Conservation (phyloP, 129 eudicot genomes). For the Centella asiatica region DNA sequence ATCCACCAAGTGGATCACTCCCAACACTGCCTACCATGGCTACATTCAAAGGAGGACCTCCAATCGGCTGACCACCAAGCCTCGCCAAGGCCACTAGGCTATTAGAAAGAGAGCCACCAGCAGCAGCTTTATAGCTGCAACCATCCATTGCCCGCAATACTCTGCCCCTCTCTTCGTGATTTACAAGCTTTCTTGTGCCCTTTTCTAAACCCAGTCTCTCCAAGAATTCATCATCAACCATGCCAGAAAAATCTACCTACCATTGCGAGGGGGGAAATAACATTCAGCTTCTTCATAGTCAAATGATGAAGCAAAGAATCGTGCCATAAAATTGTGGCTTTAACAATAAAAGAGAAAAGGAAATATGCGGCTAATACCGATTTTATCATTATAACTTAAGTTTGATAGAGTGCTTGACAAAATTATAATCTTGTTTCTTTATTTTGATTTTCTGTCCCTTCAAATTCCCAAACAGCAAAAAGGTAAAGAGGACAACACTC, state of each 20-base stretch:
- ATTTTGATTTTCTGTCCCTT: too few species aligned
- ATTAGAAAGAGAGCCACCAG: slow-evolving; percentile 96
- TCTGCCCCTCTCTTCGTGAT: slow-evolving; percentile 92
- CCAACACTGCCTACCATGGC: slow-evolving; percentile 97
- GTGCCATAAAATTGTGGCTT: neutral
- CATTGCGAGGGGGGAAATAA: neutral
- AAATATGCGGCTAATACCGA: neutral
- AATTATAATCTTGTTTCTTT: too few species aligned
- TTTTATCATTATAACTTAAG: neutral
- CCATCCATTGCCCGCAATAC: slow-evolving; percentile 97
- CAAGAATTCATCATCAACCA: slow-evolving; percentile 73
- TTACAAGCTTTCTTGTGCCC: slow-evolving; percentile 86
- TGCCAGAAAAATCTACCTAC: slow-evolving; percentile 95
- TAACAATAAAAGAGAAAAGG: too few species aligned
- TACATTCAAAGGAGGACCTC: slow-evolving; percentile 65
- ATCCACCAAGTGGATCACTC: slow-evolving; percentile 91
- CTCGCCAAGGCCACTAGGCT: slow-evolving; percentile 97
- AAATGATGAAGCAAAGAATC: neutral
- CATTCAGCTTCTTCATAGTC: neutral
- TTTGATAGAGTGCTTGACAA: neutral
- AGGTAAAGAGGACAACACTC: neutral
- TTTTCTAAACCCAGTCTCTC: slow-evolving; percentile 66
- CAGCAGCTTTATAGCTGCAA: slow-evolving; percentile 96
- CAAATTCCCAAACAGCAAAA: neutral
- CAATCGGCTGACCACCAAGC: slow-evolving; percentile 72